phyloP scores from a whole-genome alignment of 192 early-diverging fungal species.

The Gryganskiella cystojenkinii region DNA sequence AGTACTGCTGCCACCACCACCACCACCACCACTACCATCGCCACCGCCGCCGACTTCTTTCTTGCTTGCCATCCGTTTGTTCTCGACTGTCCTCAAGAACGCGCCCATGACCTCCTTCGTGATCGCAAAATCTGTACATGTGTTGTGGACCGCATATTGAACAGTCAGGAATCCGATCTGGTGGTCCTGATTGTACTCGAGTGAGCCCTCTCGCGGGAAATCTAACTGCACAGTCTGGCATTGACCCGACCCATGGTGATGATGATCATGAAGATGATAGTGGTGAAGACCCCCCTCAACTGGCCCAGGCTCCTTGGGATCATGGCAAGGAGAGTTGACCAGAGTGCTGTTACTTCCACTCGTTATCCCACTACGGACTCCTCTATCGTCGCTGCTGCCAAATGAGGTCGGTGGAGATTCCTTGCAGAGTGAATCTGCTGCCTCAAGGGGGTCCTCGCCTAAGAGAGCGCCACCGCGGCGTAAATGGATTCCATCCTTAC shows the following conservation, averaged over 20 bases:
- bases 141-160: slow-evolving; percentile 42
- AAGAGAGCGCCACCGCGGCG: background rate
- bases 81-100: slow-evolving; percentile 28
- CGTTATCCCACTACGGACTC: slow-evolving; percentile 3
- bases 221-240: slow-evolving; percentile 39
- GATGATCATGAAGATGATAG: background rate
- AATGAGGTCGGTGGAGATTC: background rate
- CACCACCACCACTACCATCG: too few relatives aligned
- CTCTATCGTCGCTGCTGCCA: slow-evolving; percentile 11
- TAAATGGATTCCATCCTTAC: background rate
- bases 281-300: background rate
- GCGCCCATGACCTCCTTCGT: slow-evolving; percentile 32
- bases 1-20: too few relatives aligned
- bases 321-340: slow-evolving; percentile 9
- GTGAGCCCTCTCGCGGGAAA: slow-evolving; percentile 39
- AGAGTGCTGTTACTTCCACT: slow-evolving; percentile 19
- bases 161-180: slow-evolving; percentile 52
- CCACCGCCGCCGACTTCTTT: background rate
- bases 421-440: background rate
- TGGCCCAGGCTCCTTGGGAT: background rate
- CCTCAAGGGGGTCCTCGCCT: background rate
- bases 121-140: slow-evolving; percentile 38
- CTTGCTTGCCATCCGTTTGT: background rate
- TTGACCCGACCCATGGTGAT: slow-evolving; percentile 22
- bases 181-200: slow-evolving; percentile 46